Percentiles rank a stretch among this genome's conserved stretches.
Conservation (phyloP, 352 stramenopile species). For the Phytophthora pini region DNA sequence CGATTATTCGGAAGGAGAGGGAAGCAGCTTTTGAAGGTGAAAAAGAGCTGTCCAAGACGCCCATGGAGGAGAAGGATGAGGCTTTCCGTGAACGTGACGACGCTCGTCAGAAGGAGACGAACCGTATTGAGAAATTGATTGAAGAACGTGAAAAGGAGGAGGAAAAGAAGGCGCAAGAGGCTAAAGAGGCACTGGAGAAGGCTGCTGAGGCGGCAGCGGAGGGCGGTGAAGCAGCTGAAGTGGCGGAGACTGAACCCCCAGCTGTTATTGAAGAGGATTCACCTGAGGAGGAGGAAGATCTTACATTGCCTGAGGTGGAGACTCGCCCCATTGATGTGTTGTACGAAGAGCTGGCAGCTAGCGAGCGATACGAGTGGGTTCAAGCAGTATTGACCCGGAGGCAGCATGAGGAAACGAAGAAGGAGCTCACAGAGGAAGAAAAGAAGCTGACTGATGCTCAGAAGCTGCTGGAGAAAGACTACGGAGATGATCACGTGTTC, state of each 20-base stretch:
- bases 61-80: slow-evolving; percentile 59
- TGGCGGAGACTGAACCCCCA: slow-evolving; percentile 20
- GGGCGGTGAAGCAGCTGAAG: slow-evolving; percentile 14
- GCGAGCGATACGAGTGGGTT: slow-evolving; percentile 49
- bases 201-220: slow-evolving; percentile 16
- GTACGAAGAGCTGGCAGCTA: slow-evolving; percentile 56
- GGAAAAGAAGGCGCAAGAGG: slow-evolving; percentile 37
- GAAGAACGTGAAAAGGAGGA: slow-evolving; percentile 47
- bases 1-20: slow-evolving; percentile 57
- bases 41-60: slow-evolving; percentile 44
- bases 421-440: slow-evolving; percentile 39
- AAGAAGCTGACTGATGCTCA: slow-evolving; percentile 46
- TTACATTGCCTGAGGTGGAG: slow-evolving; percentile 59
- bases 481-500: slow-evolving; percentile 69
- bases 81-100: slow-evolving; percentile 61
- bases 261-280: slow-evolving; percentile 19
- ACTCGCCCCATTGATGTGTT: slow-evolving; percentile 64
- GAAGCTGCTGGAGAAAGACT: slow-evolving; percentile 54
- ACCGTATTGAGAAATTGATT: slow-evolving; percentile 60
- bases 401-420: slow-evolving; percentile 47
- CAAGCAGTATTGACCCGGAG: slow-evolving; percentile 58
- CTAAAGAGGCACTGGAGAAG: slow-evolving; percentile 39
- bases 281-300: slow-evolving; percentile 43
- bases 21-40: slow-evolving; percentile 32
- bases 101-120: slow-evolving; percentile 53